These are phyloP conservation scores for Purpureocillium lavendulum DNA, from an alignment of 2,329 filamentous ascomycete species.

Conservation along the genomic window DNA sequence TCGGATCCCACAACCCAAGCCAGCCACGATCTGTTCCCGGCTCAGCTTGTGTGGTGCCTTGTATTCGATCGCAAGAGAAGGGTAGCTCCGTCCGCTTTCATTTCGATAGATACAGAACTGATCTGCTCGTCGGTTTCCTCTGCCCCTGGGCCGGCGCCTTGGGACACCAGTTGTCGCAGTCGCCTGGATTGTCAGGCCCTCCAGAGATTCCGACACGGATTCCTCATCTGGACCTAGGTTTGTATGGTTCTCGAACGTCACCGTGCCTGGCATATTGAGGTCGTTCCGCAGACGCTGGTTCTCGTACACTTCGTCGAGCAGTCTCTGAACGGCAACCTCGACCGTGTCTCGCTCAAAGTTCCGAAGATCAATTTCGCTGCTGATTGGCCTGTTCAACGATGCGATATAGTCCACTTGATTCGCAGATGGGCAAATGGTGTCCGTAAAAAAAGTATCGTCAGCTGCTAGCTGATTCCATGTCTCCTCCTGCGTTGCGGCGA, in stretches of 20 bases:
- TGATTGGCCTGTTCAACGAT: background rate
- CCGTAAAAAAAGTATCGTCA: background rate
- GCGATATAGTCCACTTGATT: background rate
- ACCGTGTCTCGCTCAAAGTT: slow-evolving; percentile 24
- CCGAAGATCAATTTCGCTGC: slow-evolving; percentile 3
- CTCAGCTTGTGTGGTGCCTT: slow-evolving; percentile 27
- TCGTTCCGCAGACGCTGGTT: slow-evolving; percentile 16
- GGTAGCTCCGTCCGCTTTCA: background rate
- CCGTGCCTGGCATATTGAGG: slow-evolving; percentile 22
- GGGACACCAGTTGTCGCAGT: background rate
- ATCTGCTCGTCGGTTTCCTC: slow-evolving; percentile 19
- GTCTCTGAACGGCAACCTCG: slow-evolving; percentile 24
- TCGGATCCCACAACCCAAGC: slow-evolving; percentile 23
- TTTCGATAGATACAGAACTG: slow-evolving; percentile 18
- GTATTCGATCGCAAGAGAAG: background rate
- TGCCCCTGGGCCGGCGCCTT: slow-evolving; percentile 13
- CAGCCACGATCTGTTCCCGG: slow-evolving; percentile 19
- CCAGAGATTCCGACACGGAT: slow-evolving; percentile 13
- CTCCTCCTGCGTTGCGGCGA: slow-evolving; percentile 12
- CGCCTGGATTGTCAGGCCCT: slow-evolving; percentile 12
- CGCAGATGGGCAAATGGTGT: background rate
- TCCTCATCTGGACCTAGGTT: slow-evolving; percentile 19
- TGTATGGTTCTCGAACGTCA: slow-evolving; percentile 28
- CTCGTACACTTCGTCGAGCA: slow-evolving; percentile 18
- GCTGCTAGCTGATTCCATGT: background rate